Conservation (phyloP, 176 grass and related monocot genomes). For the Oryza longistaminata region DNA sequence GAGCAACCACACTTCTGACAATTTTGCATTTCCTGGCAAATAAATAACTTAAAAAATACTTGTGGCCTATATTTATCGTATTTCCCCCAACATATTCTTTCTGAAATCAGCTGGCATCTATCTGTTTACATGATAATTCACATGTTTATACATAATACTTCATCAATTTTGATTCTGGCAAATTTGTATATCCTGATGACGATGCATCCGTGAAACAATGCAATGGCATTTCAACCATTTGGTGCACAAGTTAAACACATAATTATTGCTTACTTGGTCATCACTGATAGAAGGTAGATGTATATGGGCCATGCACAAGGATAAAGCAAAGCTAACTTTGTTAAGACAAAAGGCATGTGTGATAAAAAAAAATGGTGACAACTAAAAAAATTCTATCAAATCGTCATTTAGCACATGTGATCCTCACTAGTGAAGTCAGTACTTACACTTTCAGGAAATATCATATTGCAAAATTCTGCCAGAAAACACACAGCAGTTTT, state of each 20-base stretch:
- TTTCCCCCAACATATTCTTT: constrained; percentile 8
- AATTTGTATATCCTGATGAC: not conserved
- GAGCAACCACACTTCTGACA: constrained; percentile 16
- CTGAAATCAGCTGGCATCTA: not conserved
- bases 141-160: not conserved
- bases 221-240: not conserved
- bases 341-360: not conserved
- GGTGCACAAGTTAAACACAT: not conserved
- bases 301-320: not conserved
- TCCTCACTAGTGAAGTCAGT: not conserved
- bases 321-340: constrained; percentile 27
- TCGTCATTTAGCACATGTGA: not conserved
- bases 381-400: not conserved
- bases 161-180: constrained; percentile 24
- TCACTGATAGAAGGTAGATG: not conserved
- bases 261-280: not conserved
- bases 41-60: constrained; percentile 19
- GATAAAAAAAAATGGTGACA: constrained; percentile 31
- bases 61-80: not conserved
- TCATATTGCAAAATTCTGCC: constrained; percentile 1
- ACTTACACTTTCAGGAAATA: not conserved
- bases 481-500: constrained; percentile 6
- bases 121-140: constrained; percentile 16
- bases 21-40: constrained; percentile 16
- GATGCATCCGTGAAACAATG: constrained; percentile 13